Evolutionary conservation across 2,329 filamentous ascomycete species (phyloP).

Genomic region (Bimuria novae-zelandiae): DNA sequence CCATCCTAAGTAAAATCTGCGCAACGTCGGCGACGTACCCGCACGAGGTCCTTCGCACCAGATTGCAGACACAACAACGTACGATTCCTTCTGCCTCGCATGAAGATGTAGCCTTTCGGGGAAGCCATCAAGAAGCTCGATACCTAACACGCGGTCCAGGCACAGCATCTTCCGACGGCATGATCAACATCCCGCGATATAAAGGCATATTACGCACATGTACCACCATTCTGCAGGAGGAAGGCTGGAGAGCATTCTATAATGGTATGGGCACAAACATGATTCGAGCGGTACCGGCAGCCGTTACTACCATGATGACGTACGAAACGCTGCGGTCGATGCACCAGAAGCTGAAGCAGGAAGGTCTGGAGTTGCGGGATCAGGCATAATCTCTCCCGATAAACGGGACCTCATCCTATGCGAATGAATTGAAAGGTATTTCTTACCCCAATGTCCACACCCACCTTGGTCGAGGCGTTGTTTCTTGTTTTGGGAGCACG

Average conservation of each 20-base stretch:
- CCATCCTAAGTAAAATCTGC: constrained; percentile 90
- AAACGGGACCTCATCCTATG: not conserved
- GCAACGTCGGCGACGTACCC: constrained; percentile 96
- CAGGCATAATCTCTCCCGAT: constrained; percentile 13
- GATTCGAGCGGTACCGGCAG: constrained; percentile 91
- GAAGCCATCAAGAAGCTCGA: constrained; percentile 35
- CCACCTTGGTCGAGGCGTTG: constrained; percentile 10
- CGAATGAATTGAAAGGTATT: not conserved
- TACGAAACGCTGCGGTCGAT: constrained; percentile 77
- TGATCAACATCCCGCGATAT: constrained; percentile 65
- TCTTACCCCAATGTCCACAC: not conserved
- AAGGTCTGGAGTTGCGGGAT: constrained; percentile 47
- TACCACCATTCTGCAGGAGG: constrained; percentile 82
- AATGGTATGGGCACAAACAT: constrained; percentile 97
- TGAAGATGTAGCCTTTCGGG: constrained; percentile 57
- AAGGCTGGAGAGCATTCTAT: constrained; percentile 96
- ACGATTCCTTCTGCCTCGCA: constrained; percentile 55
- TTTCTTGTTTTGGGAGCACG: constrained; percentile 19
- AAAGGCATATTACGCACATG: constrained; percentile 80
- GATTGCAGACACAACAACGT: constrained; percentile 89
- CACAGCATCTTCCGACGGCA: constrained; percentile 59
- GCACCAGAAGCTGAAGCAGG: constrained; percentile 56
- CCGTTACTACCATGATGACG: constrained; percentile 96
- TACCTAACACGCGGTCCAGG: constrained; percentile 52
- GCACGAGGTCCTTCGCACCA: constrained; percentile 92